These are phyloP conservation scores for Exophiala mesophila DNA, from an alignment of 2,329 filamentous ascomycete species.

Conservation along the genomic window DNA sequence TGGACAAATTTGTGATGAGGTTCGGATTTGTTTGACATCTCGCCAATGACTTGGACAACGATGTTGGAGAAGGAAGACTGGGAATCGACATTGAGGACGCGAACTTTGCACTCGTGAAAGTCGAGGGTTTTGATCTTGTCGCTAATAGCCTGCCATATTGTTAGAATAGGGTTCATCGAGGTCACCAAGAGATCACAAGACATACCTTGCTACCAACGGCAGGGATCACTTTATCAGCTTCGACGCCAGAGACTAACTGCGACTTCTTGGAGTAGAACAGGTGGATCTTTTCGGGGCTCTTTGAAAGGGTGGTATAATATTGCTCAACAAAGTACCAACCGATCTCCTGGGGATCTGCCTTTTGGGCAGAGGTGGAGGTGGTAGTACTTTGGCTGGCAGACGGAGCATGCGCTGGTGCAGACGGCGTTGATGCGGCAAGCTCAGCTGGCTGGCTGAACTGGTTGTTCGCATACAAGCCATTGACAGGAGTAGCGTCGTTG, in stretches of 20 bases:
- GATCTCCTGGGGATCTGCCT: slow-evolving; percentile 67
- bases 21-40: slow-evolving; percentile 89
- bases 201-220: slow-evolving; percentile 81
- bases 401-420: slow-evolving; percentile 19
- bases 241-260: slow-evolving; percentile 86
- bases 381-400: slow-evolving; percentile 26
- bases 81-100: slow-evolving; percentile 95
- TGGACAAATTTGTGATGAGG: slow-evolving; percentile 95
- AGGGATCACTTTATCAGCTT: slow-evolving; percentile 82
- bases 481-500: slow-evolving; percentile 23
- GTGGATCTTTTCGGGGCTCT: slow-evolving; percentile 85
- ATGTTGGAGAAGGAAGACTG: slow-evolving; percentile 91
- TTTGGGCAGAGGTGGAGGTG: slow-evolving; percentile 30
- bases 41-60: slow-evolving; percentile 95
- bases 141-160: slow-evolving; percentile 66
- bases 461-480: slow-evolving; percentile 23
- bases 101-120: slow-evolving; percentile 97
- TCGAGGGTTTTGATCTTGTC: slow-evolving; percentile 89
- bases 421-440: slow-evolving; percentile 26
- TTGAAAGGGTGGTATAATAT: slow-evolving; percentile 97
- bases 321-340: slow-evolving; percentile 99
- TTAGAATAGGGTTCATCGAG: no score
- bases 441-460: slow-evolving; percentile 27
- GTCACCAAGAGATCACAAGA: no score
- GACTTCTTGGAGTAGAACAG: slow-evolving; percentile 96